Evolutionary conservation across 2,329 filamentous ascomycete species (phyloP), one percentile per base, ranked within the genome.

Genomic region (Pseudogymnoascus sp.): DNA sequence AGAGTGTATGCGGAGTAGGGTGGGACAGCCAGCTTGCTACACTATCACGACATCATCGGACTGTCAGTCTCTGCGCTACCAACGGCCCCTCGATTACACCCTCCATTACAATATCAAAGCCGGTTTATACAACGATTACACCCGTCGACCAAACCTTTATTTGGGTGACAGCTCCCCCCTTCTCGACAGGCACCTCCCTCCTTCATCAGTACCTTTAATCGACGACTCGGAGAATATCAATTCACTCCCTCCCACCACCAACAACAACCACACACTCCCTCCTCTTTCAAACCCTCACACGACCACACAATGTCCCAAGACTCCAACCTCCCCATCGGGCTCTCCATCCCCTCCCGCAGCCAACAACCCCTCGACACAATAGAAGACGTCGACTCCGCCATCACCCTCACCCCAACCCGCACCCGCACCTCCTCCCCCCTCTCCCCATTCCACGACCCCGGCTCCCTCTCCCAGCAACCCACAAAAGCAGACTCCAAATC

Each of bases 401-500:
- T 60, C 14, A 38, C 60, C 32, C 54, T 59, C 14, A 43, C 32
- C 25, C 25, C 57, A 59, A 32, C 50, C 14, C 20, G 16, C 18
- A 22, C 20, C n/a, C 58, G 41, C 25, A 60, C 57, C 20, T 14
- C 50, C 54, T 41, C 57, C n/a, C 61, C 65, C 14, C 63, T 64
- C 59, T 67, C 65, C 16, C 62, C 66, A 12, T 65, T 65, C 62
- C 65, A 66, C 63, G 62, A 62, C 43, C 64, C n/a, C 14, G 3
- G 63, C 12, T 39, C 57, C 35, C 59, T 61, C 34, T 65, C 64
- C 9, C 61, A 67, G 39, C 65, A 67, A 34, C 62, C 58, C 2
- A 62, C 60, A 25, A 67, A 66, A 50, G 62, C 64, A n/a, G 63
- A 65, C 20, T 67, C 63, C n/a, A 65, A 64, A 37, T 57, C 64